These are phyloP conservation scores for Paspalum vaginatum DNA, from an alignment of 176 grass and related monocot genomes.

Conservation along the genomic window DNA sequence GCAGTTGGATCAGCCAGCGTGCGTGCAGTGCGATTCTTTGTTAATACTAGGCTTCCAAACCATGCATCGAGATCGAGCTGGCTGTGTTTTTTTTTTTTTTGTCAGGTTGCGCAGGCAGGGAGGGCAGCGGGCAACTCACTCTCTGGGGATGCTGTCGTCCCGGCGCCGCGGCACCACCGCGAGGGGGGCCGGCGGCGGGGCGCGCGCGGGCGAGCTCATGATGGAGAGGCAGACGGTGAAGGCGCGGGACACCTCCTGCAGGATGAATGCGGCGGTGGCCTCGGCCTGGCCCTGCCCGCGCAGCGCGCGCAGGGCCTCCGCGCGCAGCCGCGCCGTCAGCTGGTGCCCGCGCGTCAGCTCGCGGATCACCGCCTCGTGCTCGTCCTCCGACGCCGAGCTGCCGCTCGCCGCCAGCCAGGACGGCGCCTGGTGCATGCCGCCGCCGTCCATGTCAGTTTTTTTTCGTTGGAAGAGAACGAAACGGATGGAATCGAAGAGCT, in stretches of 20 bases:
- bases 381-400: background rate
- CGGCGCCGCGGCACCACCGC: background rate
- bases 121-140: conserved; percentile 28
- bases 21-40: too few species aligned
- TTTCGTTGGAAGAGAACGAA: background rate
- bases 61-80: too few species aligned
- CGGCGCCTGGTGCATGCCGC: too few species aligned
- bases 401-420: conserved; percentile 34
- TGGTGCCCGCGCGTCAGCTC: conserved; percentile 52
- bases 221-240: conserved; percentile 50
- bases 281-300: conserved; percentile 51
- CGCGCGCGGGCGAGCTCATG: conserved; percentile 21
- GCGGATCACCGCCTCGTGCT: conserved; percentile 47
- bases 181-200: background rate
- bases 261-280: conserved; percentile 51
- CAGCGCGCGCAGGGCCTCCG: conserved; percentile 35
- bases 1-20: too few species aligned
- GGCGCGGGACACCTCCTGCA: conserved; percentile 55
- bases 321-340: conserved; percentile 51
- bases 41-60: too few species aligned
- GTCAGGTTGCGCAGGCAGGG: background rate
- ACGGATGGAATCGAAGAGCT: background rate
- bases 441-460: background rate
- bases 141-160: conserved; percentile 35
- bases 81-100: background rate